phyloP scores from a whole-genome alignment of 108 stramenopile genomes.

The Nannochloropsis granulata region DNA sequence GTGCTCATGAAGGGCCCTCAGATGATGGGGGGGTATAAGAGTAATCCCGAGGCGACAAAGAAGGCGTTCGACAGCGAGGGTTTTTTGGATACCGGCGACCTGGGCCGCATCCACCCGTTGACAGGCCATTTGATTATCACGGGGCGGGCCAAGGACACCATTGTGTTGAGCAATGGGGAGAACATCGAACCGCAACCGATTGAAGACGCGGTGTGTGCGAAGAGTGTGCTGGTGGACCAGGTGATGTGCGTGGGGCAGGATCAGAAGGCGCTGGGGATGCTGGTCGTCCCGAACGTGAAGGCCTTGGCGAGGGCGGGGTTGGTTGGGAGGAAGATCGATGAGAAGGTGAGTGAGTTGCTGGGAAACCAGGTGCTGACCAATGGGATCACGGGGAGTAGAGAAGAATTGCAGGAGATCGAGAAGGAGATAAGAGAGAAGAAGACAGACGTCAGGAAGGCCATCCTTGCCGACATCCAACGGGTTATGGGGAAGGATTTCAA shows the following conservation, averaged over 20 bases:
- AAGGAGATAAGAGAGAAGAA: constrained; percentile 29
- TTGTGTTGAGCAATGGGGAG: constrained; percentile 76
- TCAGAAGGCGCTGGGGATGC: constrained; percentile 56
- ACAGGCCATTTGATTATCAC: constrained; percentile 73
- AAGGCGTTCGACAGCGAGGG: constrained; percentile 58
- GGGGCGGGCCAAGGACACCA: constrained; percentile 76
- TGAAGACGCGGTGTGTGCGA: constrained; percentile 36
- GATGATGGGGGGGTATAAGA: constrained; percentile 77
- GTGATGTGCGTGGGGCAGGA: constrained; percentile 82
- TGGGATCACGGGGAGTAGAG: constrained; percentile 27
- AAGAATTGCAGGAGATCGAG: constrained; percentile 45
- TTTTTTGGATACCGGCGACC: constrained; percentile 79
- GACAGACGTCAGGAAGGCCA: constrained; percentile 21
- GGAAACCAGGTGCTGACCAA: constrained; percentile 13
- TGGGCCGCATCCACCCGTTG: constrained; percentile 63
- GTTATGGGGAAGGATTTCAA: constrained; percentile 8
- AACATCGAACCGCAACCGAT: constrained; percentile 51
- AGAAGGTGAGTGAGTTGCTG: constrained; percentile 30
- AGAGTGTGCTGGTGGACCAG: constrained; percentile 65
- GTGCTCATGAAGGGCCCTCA: constrained; percentile 64
- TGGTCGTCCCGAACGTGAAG: constrained; percentile 55
- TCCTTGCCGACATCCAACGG: constrained; percentile 41
- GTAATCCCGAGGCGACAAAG: constrained; percentile 58
- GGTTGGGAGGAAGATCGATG: constrained; percentile 34
- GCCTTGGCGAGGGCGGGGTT: constrained; percentile 51